Evolutionary conservation across 345 rosid species (phyloP).

Genomic region (Pistacia atlantica): DNA sequence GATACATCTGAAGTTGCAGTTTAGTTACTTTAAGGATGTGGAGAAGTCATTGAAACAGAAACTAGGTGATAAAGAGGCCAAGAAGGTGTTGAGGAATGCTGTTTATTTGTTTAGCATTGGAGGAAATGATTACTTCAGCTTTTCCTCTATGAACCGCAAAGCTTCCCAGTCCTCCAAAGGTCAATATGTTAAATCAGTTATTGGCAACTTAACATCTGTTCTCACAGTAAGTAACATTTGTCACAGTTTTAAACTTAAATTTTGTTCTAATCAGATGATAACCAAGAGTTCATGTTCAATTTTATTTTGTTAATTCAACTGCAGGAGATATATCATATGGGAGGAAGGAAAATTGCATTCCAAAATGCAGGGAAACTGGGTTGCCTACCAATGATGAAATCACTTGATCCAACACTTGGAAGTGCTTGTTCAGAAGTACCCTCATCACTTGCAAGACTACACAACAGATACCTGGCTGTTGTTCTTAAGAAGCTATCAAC

Average conservation of each 20-base stretch:
- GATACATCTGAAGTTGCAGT: neutral
- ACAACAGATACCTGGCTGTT: conserved; percentile 21
- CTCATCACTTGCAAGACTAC: conserved; percentile 27
- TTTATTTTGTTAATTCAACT: neutral
- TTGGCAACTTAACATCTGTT: neutral
- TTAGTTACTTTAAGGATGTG: neutral
- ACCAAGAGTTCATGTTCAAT: neutral
- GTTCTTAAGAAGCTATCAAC: neutral
- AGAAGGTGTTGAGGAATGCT: conserved; percentile 8
- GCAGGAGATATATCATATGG: conserved; percentile 27
- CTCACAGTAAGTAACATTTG: neutral
- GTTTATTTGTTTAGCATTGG: conserved; percentile 36
- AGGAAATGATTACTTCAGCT: conserved; percentile 25
- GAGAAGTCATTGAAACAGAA: neutral
- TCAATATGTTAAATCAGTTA: neutral
- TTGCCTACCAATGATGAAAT: conserved; percentile 32
- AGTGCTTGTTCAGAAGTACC: conserved; percentile 15
- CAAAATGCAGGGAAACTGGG: conserved; percentile 38
- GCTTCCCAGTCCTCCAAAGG: neutral
- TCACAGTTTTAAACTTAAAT: too few relatives aligned
- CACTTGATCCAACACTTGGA: neutral
- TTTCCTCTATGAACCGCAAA: neutral
- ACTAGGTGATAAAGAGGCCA: neutral
- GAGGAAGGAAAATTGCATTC: conserved; percentile 38
- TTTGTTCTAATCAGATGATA: neutral